Conservation (phyloP, 2,329 filamentous ascomycete species). For the Beauveria brongniartii region DNA sequence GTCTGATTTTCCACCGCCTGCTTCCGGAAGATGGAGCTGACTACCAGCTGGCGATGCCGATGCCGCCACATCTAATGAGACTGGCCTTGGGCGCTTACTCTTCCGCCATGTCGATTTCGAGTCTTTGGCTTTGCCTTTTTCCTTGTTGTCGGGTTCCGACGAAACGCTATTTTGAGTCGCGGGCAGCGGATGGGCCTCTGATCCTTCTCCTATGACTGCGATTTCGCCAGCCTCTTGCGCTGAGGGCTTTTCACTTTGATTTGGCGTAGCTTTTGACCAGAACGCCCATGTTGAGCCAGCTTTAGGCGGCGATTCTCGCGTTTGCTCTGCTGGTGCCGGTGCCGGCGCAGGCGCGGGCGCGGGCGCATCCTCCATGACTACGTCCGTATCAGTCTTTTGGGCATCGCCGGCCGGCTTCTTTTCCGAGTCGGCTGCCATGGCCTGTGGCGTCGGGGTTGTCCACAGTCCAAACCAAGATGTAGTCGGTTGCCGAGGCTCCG, state of each 20-base stretch:
- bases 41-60: constrained; percentile 23
- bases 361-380: constrained; percentile 34
- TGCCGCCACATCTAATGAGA: constrained; percentile 39
- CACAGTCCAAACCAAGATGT: constrained; percentile 35
- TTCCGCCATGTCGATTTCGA: constrained; percentile 31
- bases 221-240: constrained; percentile 40
- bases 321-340: constrained; percentile 19
- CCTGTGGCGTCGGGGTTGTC: constrained; percentile 19
- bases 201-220: constrained; percentile 49
- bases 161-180: constrained; percentile 37
- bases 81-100: constrained; percentile 37
- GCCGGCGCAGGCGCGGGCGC: constrained; percentile 11
- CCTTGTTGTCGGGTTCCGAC: constrained; percentile 24
- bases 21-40: constrained; percentile 16
- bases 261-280: constrained; percentile 57
- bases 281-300: constrained; percentile 70
- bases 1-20: constrained; percentile 10
- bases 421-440: constrained; percentile 9
- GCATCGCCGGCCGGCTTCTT: constrained; percentile 17
- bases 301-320: constrained; percentile 31
- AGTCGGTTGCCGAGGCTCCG: constrained; percentile 14
- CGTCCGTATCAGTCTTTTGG: constrained; percentile 26
- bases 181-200: constrained; percentile 45
- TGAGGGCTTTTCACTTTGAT: constrained; percentile 23
- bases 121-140: constrained; percentile 24